Conservation (phyloP, 164 flowering plant species). For the Vitis amurensis region DNA sequence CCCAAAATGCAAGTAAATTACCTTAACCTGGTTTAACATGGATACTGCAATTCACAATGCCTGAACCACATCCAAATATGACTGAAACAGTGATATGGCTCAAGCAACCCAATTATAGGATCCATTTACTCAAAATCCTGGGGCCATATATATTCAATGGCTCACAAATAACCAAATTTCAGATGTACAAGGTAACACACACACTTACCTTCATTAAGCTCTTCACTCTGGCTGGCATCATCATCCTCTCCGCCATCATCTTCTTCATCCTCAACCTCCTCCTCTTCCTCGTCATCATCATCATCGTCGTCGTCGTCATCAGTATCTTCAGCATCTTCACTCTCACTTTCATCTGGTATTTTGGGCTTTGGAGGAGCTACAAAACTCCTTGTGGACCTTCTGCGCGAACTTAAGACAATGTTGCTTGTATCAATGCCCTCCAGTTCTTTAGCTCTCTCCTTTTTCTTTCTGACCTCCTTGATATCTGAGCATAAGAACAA, state of each 20-base stretch:
- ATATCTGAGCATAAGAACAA: conserved; percentile 50
- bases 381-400: conserved; percentile 69
- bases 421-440: conserved; percentile 95
- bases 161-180: background rate
- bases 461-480: conserved; percentile 70
- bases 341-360: conserved; percentile 40
- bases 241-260: conserved; percentile 33
- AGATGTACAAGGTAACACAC: background rate
- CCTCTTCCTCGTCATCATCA: conserved; percentile 18
- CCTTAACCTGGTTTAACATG: background rate
- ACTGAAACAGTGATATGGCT: background rate
- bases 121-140: background rate
- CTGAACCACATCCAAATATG: no score
- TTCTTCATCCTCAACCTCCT: conserved; percentile 40
- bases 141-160: background rate
- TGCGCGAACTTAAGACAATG: conserved; percentile 73
- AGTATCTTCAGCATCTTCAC: conserved; percentile 31
- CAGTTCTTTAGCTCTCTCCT: conserved; percentile 88
- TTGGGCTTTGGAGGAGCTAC: conserved; percentile 64
- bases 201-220: conserved; percentile 42
- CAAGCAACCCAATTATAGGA: background rate
- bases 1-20: background rate
- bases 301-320: conserved; percentile 26
- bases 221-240: conserved; percentile 39
- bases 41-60: background rate